Percentiles rank a stretch among this genome's conserved stretches.
These are phyloP conservation scores for Colletotrichum graminicola DNA, from an alignment of 2,329 filamentous ascomycete species.

Conservation along the genomic window DNA sequence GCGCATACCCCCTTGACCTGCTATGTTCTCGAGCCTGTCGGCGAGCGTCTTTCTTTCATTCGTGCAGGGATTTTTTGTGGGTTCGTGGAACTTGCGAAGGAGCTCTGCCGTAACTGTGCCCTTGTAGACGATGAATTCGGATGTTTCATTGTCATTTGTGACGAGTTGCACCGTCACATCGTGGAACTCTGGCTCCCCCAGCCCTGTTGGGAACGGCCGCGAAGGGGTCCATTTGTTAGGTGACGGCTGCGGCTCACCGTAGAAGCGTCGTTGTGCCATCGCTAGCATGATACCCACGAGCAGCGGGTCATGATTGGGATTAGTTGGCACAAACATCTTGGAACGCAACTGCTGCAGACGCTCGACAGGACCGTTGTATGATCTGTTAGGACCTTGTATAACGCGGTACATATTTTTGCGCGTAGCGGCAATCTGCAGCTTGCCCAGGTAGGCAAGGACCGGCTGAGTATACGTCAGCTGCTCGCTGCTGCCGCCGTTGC, in stretches of 20 bases:
- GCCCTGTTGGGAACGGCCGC: conserved; percentile 17
- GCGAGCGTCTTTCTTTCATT: conserved; percentile 7
- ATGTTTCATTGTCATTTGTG: conserved; percentile 61
- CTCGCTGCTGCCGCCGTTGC: conserved; percentile 13
- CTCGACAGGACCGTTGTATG: conserved; percentile 61
- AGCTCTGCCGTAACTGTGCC: conserved; percentile 62
- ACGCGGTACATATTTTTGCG: conserved; percentile 63
- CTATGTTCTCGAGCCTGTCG: conserved; percentile 42
- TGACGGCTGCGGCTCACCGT: conserved; percentile 47
- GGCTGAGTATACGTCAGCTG: conserved; percentile 44
- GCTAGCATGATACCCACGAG: conserved; percentile 65
- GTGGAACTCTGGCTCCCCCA: conserved; percentile 52
- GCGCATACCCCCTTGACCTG: conserved; percentile 53
- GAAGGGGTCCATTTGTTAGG: conserved; percentile 34
- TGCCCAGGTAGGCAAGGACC: conserved; percentile 62
- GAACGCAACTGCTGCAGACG: conserved; percentile 61
- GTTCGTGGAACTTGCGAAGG: conserved; percentile 63
- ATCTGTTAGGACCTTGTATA: conserved; percentile 53
- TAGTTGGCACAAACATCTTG: conserved; percentile 60
- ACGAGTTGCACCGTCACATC: conserved; percentile 65
- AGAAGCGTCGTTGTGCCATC: conserved; percentile 69
- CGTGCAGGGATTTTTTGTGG: conserved; percentile 53
- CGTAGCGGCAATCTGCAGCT: conserved; percentile 59
- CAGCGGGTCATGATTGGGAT: conserved; percentile 65
- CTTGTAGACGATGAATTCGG: conserved; percentile 67